These are phyloP conservation scores for Termitomyces eurrhizus DNA, from an alignment of 768 basidiomycete genomes.

Conservation along the genomic window DNA sequence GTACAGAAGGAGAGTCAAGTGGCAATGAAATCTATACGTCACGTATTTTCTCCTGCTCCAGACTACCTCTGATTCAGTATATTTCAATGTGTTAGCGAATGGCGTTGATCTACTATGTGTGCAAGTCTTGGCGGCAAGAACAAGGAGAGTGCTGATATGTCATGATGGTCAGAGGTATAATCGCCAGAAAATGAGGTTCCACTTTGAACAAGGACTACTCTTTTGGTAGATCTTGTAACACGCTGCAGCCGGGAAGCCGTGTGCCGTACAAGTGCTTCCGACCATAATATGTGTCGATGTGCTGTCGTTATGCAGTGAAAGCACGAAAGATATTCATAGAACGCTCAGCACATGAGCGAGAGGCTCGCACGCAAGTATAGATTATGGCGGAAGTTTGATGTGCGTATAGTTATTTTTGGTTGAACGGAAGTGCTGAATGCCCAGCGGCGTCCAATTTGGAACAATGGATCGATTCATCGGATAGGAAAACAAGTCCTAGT, in stretches of 20 bases:
- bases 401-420: neutral
- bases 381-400: conserved; percentile 1
- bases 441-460: conserved; percentile 6
- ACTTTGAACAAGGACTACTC: neutral
- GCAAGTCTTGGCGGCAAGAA: neutral
- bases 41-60: neutral
- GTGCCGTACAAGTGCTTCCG: neutral
- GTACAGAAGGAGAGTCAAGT: no score
- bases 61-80: neutral
- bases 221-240: neutral
- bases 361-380: neutral
- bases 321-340: neutral
- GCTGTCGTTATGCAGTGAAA: neutral
- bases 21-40: neutral
- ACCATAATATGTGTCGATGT: neutral
- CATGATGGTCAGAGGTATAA: neutral
- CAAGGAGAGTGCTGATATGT: neutral
- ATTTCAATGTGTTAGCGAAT: neutral
- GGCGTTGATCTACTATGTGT: neutral
- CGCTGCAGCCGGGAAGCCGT: neutral
- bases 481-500: conserved; percentile 2
- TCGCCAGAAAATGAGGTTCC: neutral
- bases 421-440: neutral
- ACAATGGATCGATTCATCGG: conserved; percentile 13
- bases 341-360: neutral